These are phyloP conservation scores for Apiotrichum gamsii DNA, from an alignment of 1,284 basidiomycete species.

Conservation along the genomic window DNA sequence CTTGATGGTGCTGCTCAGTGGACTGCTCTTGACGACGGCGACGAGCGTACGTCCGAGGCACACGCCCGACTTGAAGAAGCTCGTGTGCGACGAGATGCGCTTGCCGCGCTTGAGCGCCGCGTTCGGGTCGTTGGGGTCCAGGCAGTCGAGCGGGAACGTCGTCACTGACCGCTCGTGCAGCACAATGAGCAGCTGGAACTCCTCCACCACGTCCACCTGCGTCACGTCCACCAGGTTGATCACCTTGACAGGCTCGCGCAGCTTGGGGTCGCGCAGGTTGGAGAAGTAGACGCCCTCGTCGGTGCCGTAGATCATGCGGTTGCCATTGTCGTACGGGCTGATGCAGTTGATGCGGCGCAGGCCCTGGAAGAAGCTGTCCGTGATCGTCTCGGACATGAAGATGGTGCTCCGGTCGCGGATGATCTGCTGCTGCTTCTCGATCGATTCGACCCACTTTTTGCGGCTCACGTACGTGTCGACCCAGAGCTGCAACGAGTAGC, in stretches of 20 bases:
- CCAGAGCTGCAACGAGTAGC: conserved; percentile 90
- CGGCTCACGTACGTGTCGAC: conserved; percentile 78
- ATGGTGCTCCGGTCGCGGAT: conserved; percentile 78
- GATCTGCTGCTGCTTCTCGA: conserved; percentile 79
- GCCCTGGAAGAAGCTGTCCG: conserved; percentile 80
- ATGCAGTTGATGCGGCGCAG: conserved; percentile 85
- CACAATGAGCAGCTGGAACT: conserved; percentile 91
- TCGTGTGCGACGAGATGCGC: conserved; percentile 90
- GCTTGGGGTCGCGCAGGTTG: conserved; percentile 65
- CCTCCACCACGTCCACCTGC: conserved; percentile 94
- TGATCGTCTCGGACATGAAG: conserved; percentile 80
- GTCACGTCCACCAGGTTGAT: conserved; percentile 81
- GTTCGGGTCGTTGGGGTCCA: conserved; percentile 84
- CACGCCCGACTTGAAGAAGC: conserved; percentile 94
- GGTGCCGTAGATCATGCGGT: conserved; percentile 88
- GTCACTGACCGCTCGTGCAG: conserved; percentile 94
- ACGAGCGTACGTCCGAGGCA: conserved; percentile 92
- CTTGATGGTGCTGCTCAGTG: conserved; percentile 95
- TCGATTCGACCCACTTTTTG: conserved; percentile 91
- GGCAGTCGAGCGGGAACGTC: conserved; percentile 89
- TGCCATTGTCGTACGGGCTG: conserved; percentile 83
- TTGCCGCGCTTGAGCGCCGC: conserved; percentile 89
- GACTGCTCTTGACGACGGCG: conserved; percentile 93
- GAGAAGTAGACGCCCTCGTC: conserved; percentile 95
- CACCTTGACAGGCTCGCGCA: conserved; percentile 82